Base-by-base conservation (phyloP, 306 rosid species). In the Malus asiatica region DNA sequence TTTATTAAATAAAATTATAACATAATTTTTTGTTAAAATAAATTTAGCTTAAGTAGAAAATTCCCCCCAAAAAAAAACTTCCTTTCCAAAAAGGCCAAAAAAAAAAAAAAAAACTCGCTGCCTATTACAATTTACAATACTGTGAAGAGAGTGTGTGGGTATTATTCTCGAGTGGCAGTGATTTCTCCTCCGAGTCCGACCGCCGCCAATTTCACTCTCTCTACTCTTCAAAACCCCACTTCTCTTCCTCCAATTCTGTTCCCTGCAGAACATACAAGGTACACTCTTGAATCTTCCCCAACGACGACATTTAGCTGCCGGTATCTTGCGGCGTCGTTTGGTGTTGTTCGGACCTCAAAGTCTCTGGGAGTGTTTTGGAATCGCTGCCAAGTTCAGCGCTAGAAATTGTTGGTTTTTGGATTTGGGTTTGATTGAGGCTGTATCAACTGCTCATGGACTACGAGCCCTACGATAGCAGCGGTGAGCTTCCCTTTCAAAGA, bases 381-480 rank as follows among this genome's bases (percentile, higher is more conserved):
- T 66, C 27, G 48, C 25, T 35, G 48, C 48, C 48, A 66, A 20
- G 48, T 66, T 35, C n/a, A 66, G 27, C 8, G 46, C 20, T 33
- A n/a, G 32, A 40, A 22, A 42, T 27, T 42, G 30, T n/a, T 42
- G 32, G 20, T 10, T 11, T 67, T 44, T 38, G 32, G 19, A 11
- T 67, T 44, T 38, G 32, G 45, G n/a, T 42, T 42, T 67, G 52
- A 42, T 38, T 42, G 32, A 42, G 35, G 67, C 38, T 48, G 18
- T 75, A 63, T 84, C 82, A 86, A 68, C 91, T 90, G 92, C 90
- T 93, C 82, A 91, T 94, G 98, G 97, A 91, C 81, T 86, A 90
- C 91, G 96, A 89, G 88, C 97, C 96, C 72, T 91, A 84, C 78
- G 98, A 94, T 75, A 94, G 98, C 84, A 94, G 98, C 73, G 98